Percentiles rank a stretch among this genome's conserved stretches.
These are phyloP conservation scores for Rhizoctonia solani DNA, from an alignment of 1,284 basidiomycete species.

Conservation along the genomic window DNA sequence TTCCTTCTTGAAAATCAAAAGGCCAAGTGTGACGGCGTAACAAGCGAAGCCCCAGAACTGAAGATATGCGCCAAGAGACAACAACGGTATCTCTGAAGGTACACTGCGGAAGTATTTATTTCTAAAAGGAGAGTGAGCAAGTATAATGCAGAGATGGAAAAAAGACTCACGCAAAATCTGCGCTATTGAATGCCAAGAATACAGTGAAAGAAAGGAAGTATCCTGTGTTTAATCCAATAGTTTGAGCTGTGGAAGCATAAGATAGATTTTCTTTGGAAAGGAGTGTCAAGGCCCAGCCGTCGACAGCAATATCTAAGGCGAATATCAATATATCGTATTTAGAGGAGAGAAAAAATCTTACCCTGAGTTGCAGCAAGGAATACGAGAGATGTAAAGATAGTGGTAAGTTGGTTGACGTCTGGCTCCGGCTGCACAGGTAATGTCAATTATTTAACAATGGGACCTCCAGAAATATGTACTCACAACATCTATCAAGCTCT, in stretches of 20 bases:
- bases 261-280: constrained; percentile 94
- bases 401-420: constrained; percentile 80
- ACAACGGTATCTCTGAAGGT: constrained; percentile 72
- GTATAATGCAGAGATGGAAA: constrained; percentile 13
- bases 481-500: constrained; percentile 82
- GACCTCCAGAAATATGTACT: constrained; percentile 43
- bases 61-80: constrained; percentile 83
- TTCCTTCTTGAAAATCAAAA: constrained; percentile 90
- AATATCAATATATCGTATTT: not conserved
- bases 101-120: constrained; percentile 70
- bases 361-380: constrained; percentile 98
- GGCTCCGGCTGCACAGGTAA: constrained; percentile 66
- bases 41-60: constrained; percentile 86
- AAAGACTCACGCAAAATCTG: constrained; percentile 78
- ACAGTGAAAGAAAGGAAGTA: constrained; percentile 98
- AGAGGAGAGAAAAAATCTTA: constrained; percentile 44
- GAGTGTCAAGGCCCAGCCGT: constrained; percentile 95
- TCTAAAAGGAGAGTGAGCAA: constrained; percentile 40
- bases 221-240: constrained; percentile 94
- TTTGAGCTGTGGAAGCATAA: constrained; percentile 98
- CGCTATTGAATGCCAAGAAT: constrained; percentile 95
- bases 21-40: constrained; percentile 82
- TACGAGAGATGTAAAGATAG: constrained; percentile 88
- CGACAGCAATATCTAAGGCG: constrained; percentile 33
- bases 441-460: not conserved